phyloP scores from a whole-genome alignment of 2,329 filamentous ascomycete genomes.

The Neonectria neomacrospora region DNA sequence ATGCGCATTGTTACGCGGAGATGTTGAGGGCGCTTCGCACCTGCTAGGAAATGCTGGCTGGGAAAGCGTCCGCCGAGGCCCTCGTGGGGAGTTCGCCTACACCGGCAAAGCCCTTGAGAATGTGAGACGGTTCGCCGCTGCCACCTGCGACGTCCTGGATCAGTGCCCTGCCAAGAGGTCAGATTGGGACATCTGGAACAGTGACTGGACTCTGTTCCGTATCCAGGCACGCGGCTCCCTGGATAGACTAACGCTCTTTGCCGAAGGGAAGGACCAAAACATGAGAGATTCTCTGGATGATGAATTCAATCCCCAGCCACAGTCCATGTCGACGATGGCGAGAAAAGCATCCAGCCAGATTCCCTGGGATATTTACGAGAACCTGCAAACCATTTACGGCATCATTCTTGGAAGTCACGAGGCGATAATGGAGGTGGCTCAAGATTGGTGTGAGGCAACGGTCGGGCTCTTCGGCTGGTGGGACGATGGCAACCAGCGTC shows the following conservation, averaged over 20 bases:
- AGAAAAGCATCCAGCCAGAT: constrained; percentile 86
- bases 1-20: constrained; percentile 78
- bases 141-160: constrained; percentile 75
- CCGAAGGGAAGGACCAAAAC: constrained; percentile 74
- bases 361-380: constrained; percentile 91
- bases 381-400: constrained; percentile 81
- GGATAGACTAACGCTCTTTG: constrained; percentile 78
- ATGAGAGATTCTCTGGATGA: constrained; percentile 46
- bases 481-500: constrained; percentile 76
- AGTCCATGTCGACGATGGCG: constrained; percentile 72
- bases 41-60: constrained; percentile 82
- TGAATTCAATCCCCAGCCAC: constrained; percentile 54
- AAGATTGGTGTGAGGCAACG: constrained; percentile 93
- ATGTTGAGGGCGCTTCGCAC: constrained; percentile 72
- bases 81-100: constrained; percentile 74
- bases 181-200: constrained; percentile 85
- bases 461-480: constrained; percentile 90
- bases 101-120: constrained; percentile 80
- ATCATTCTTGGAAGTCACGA: constrained; percentile 80
- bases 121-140: constrained; percentile 76
- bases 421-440: constrained; percentile 79
- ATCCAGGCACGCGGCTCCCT: constrained; percentile 76
- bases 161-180: constrained; percentile 75
- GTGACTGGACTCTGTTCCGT: constrained; percentile 87
- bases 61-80: constrained; percentile 77